Evolutionary conservation across 2,329 filamentous ascomycete genomes (phyloP).

Genomic region (Nothopassalora personata): DNA sequence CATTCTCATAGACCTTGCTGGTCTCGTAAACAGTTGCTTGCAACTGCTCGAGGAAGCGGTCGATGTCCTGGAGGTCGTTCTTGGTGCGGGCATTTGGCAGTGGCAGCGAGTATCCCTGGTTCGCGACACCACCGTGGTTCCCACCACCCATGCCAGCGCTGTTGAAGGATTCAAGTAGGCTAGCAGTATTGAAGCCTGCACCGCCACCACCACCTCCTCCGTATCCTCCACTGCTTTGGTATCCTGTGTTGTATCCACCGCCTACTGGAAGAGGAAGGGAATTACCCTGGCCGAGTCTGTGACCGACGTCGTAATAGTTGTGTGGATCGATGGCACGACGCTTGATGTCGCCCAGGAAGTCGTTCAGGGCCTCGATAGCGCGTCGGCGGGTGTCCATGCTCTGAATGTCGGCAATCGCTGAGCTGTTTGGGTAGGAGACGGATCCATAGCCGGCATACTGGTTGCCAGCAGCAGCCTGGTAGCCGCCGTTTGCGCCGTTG

Average conservation of each 20-base stretch:
- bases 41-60: slow-evolving; percentile 92
- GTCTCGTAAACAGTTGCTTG: slow-evolving; percentile 95
- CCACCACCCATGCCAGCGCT: slow-evolving; percentile 42
- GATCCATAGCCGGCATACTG: slow-evolving; percentile 37
- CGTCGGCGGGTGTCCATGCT: slow-evolving; percentile 70
- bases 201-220: slow-evolving; percentile 23
- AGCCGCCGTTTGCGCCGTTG: slow-evolving; percentile 19
- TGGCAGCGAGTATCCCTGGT: slow-evolving; percentile 79
- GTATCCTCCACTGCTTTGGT: slow-evolving; percentile 28
- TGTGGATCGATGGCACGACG: slow-evolving; percentile 81
- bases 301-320: slow-evolving; percentile 87
- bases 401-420: slow-evolving; percentile 32
- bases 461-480: slow-evolving; percentile 24
- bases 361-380: slow-evolving; percentile 75
- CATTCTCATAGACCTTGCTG: slow-evolving; percentile 71
- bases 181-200: slow-evolving; percentile 29
- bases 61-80: slow-evolving; percentile 87
- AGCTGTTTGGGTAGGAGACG: slow-evolving; percentile 44
- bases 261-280: slow-evolving; percentile 41
- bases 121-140: slow-evolving; percentile 51
- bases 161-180: slow-evolving; percentile 34
- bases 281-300: slow-evolving; percentile 68
- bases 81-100: slow-evolving; percentile 89
- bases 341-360: slow-evolving; percentile 92
- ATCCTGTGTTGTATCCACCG: slow-evolving; percentile 36